Evolutionary conservation across 371 early-diverging fungal species (phyloP), one percentile per base, ranked within the genome.

Genomic region (Actinomucor elegans): DNA sequence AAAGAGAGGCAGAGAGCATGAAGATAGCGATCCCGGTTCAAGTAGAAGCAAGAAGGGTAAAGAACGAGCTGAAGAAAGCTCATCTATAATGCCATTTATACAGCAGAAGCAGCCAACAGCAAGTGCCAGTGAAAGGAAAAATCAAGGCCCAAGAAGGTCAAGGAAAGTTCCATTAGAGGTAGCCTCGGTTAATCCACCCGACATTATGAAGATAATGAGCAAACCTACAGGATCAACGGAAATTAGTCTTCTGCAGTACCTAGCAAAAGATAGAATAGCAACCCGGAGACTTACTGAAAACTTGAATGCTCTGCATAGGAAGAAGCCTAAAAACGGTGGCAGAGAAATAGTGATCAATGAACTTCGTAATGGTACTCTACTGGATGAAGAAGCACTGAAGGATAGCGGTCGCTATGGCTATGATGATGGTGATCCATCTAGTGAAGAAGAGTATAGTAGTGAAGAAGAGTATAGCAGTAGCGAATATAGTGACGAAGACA

Each of bases 161-260:
- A 12, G 21, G 10, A 15, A 50, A 18, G 33, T 46, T 9, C 33
- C 31, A 10, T 11, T 32, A 10, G 48, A 48, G 26, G 12, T 21
- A 2, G 27, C 50, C 2, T 49, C 38, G 50, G 40, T 38, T 28
- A 49, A 49, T n/a, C n/a, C n/a, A n/a, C n/a, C n/a, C n/a, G n/a
- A n/a, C n/a, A 26, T 27, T 49, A 12, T 17, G 10, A 10, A 49
- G 15, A n/a, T n/a, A n/a, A n/a, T n/a, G 3, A 49, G 38, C 11
- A 12, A 26, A 15, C 12, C 38, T 18, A 28, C 37, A 15, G 10
- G 37, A 12, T 26, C 50, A 0, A 12, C 38, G 8, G 26, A n/a
- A n/a, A n/a, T n/a, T n/a, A n/a, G n/a, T n/a, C n/a, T n/a, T n/a
- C n/a, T 29, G 3, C 28, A 49, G 24, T 49, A 49, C 20, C 17